A percentile compares a stretch with the other conserved stretches of the same genome.
Conservation (phyloP, 352 stramenopile species). For the Phytophthora lateralis region DNA sequence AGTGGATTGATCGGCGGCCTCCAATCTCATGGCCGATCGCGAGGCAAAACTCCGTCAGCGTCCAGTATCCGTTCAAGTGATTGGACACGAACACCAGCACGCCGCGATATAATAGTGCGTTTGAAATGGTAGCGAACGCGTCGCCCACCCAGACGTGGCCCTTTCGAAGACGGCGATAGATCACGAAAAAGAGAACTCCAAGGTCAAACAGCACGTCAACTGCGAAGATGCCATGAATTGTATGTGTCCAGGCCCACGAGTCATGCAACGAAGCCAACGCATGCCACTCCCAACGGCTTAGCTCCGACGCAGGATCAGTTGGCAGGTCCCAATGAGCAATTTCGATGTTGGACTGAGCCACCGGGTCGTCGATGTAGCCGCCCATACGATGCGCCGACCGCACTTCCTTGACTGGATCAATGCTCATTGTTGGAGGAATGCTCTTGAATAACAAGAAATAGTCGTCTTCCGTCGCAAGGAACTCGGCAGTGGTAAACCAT, state of each 20-base stretch:
- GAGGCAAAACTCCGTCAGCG: conserved; percentile 40
- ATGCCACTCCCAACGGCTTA: conserved; percentile 35
- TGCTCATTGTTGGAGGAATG: conserved; percentile 2
- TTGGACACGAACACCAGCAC: conserved; percentile 37
- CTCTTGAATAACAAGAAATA: conserved; percentile 27
- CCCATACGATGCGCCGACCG: conserved; percentile 33
- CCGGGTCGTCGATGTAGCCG: conserved; percentile 37
- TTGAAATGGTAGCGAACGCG: conserved; percentile 48
- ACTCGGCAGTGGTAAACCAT: conserved; percentile 12
- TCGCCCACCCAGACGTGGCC: conserved; percentile 50
- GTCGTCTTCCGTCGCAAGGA: conserved; percentile 15
- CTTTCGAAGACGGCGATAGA: conserved; percentile 29
- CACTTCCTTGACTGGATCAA: conserved; percentile 24
- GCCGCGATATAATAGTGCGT: conserved; percentile 30
- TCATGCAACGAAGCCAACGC: conserved; percentile 30
- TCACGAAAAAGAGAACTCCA: conserved; percentile 37
- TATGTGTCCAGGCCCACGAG: conserved; percentile 55
- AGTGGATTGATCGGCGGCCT: conserved; percentile 11
- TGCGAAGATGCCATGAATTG: conserved; percentile 41
- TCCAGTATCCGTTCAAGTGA: conserved; percentile 49
- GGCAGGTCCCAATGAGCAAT: conserved; percentile 29
- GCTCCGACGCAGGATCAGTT: conserved; percentile 17
- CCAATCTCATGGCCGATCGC: conserved; percentile 16
- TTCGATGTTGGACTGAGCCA: conserved; percentile 48
- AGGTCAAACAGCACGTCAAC: conserved; percentile 40